phyloP scores from a whole-genome alignment of 2,329 filamentous ascomycete genomes.

The Microdochium trichocladiopsis region DNA sequence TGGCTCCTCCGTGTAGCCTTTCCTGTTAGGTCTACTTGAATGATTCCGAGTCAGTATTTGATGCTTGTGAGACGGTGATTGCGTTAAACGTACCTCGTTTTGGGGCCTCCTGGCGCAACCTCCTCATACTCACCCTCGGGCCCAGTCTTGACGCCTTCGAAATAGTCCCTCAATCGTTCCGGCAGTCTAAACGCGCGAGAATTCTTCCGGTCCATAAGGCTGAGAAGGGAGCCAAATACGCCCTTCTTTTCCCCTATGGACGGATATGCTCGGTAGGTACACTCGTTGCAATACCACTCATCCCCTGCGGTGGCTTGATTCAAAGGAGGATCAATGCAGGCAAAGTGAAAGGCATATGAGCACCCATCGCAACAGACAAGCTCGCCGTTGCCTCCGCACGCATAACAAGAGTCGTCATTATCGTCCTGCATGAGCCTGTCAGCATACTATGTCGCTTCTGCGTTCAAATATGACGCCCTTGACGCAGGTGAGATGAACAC shows the following conservation, averaged over 20 bases:
- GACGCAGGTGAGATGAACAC: too few relatives aligned
- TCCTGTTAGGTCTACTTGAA: slow-evolving; percentile 35
- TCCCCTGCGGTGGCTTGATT: slow-evolving; percentile 56
- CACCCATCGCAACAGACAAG: slow-evolving; percentile 94
- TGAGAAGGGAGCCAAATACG: slow-evolving; percentile 57
- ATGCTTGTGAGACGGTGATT: slow-evolving; percentile 5
- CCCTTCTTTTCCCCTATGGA: slow-evolving; percentile 40
- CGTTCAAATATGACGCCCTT: not conserved
- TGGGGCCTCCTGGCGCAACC: slow-evolving; percentile 37
- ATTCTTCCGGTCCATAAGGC: slow-evolving; percentile 59
- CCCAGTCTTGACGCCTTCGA: slow-evolving; percentile 72
- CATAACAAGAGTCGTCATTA: slow-evolving; percentile 85
- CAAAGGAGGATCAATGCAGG: slow-evolving; percentile 77
- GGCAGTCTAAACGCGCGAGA: slow-evolving; percentile 70
- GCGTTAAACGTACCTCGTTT: slow-evolving; percentile 42
- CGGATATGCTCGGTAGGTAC: slow-evolving; percentile 43
- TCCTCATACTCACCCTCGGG: slow-evolving; percentile 78
- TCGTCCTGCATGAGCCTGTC: slow-evolving; percentile 42
- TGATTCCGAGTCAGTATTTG: slow-evolving; percentile 17
- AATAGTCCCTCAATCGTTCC: slow-evolving; percentile 62
- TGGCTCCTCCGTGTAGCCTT: slow-evolving; percentile 47
- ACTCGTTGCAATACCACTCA: slow-evolving; percentile 81
- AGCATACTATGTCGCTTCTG: not conserved
- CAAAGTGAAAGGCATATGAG: slow-evolving; percentile 81
- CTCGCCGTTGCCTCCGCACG: slow-evolving; percentile 76